Conservation (phyloP, 2,329 filamentous ascomycete genomes). For the Grosmannia clavigera region DNA sequence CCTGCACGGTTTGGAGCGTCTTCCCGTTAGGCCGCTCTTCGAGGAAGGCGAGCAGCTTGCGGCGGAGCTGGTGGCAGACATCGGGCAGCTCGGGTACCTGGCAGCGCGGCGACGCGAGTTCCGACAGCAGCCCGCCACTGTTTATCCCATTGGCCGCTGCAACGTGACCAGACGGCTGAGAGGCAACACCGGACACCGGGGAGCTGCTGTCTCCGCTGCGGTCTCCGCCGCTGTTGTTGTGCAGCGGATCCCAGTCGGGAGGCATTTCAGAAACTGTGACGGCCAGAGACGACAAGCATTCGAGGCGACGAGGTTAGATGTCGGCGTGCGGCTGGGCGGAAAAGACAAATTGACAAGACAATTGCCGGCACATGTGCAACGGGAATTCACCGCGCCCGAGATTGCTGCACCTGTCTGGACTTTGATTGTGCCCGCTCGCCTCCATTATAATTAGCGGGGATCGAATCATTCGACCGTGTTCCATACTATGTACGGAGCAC, state of each 20-base stretch:
- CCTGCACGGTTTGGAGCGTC: conserved; percentile 53
- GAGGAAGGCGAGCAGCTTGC: conserved; percentile 54
- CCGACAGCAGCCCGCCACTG: not conserved
- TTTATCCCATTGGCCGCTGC: not conserved
- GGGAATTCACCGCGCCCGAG: not conserved
- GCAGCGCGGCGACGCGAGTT: not conserved
- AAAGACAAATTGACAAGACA: not conserved
- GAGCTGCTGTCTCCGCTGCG: not conserved
- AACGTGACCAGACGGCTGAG: not conserved
- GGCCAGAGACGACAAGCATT: not conserved
- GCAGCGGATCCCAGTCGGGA: not conserved
- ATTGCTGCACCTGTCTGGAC: not conserved
- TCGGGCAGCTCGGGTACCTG: conserved; percentile 19
- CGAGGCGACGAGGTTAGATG: not conserved
- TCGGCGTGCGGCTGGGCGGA: not conserved
- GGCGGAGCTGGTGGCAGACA: conserved; percentile 41
- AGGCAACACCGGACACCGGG: not conserved
- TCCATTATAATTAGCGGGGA: not conserved
- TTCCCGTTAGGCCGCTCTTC: conserved; percentile 42
- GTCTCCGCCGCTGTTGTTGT: not conserved
- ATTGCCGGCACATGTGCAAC: not conserved
- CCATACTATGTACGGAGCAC: not conserved
- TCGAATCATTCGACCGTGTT: not conserved
- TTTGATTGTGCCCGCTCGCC: not conserved
- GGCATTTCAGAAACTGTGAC: not conserved